A percentile compares a stretch with the other conserved stretches of the same genome.
Conservation (phyloP, 2,329 filamentous ascomycete genomes). For the Neonectria neomacrospora region DNA sequence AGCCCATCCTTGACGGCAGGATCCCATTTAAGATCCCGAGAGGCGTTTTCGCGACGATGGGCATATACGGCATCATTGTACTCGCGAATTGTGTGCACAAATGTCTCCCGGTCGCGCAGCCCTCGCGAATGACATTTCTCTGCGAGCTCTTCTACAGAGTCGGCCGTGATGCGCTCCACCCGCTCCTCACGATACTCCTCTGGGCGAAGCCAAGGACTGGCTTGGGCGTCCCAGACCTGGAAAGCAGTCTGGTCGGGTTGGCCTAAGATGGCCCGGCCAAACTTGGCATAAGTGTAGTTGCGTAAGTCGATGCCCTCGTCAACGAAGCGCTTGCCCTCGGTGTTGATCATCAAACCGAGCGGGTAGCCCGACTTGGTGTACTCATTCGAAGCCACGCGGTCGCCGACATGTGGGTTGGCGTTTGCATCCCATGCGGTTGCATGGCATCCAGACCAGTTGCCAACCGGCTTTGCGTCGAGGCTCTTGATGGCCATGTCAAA, state of each 20-base stretch:
- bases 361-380: slow-evolving; percentile 77
- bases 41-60: slow-evolving; percentile 57
- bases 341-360: slow-evolving; percentile 72
- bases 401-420: slow-evolving; percentile 63
- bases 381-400: slow-evolving; percentile 70
- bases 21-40: slow-evolving; percentile 58
- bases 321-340: slow-evolving; percentile 68
- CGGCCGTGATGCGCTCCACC: slow-evolving; percentile 62
- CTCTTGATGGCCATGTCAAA: slow-evolving; percentile 64
- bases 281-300: slow-evolving; percentile 75
- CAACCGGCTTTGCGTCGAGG: slow-evolving; percentile 61
- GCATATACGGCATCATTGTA: slow-evolving; percentile 69
- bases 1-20: slow-evolving; percentile 70
- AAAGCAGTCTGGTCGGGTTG: slow-evolving; percentile 70
- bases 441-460: slow-evolving; percentile 74
- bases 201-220: slow-evolving; percentile 61
- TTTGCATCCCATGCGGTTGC: slow-evolving; percentile 74
- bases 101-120: slow-evolving; percentile 56
- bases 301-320: slow-evolving; percentile 73
- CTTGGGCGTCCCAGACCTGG: slow-evolving; percentile 70
- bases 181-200: slow-evolving; percentile 72
- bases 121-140: slow-evolving; percentile 59
- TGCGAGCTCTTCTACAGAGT: slow-evolving; percentile 66
- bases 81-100: slow-evolving; percentile 62
- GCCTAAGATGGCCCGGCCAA: slow-evolving; percentile 69